These are phyloP conservation scores for Diaporthe amygdali DNA, from an alignment of 2,329 filamentous ascomycete genomes.

Conservation along the genomic window DNA sequence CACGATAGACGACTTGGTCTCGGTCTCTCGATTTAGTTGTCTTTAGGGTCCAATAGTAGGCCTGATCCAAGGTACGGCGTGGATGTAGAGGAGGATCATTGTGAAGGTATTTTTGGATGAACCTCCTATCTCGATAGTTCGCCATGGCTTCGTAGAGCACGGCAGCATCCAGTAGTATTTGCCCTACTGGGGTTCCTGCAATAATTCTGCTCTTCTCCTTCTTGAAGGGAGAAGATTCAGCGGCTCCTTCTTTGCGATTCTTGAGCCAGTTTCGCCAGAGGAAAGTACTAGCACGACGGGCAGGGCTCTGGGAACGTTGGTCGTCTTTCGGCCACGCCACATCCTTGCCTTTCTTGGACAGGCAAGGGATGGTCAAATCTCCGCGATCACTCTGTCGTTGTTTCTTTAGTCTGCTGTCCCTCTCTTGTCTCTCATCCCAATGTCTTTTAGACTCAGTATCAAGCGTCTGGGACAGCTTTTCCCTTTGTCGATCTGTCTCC, in stretches of 20 bases:
- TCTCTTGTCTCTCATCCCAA: background rate
- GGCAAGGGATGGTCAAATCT: background rate
- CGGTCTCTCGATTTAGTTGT: conserved; percentile 41
- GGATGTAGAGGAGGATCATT: conserved; percentile 39
- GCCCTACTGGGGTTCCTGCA: conserved; percentile 24
- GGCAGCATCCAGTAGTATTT: conserved; percentile 34
- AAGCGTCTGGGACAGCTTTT: background rate
- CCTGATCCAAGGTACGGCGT: conserved; percentile 47
- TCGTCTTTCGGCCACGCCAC: background rate
- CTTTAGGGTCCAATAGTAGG: conserved; percentile 43
- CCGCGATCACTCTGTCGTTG: background rate
- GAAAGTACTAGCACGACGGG: background rate
- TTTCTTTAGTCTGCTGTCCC: background rate
- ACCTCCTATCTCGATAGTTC: conserved; percentile 34
- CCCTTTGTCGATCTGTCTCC: conserved; percentile 5
- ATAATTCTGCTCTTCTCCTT: background rate
- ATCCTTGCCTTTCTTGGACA: background rate
- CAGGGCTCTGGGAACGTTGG: background rate
- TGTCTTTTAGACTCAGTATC: background rate
- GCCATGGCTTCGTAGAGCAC: conserved; percentile 36
- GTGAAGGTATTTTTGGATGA: conserved; percentile 34
- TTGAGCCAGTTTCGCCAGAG: background rate
- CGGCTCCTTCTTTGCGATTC: background rate
- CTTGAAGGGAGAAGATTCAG: background rate
- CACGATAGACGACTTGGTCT: conserved; percentile 42